Conservation (phyloP, 352 stramenopile species). For the Pythium aristosporum region DNA sequence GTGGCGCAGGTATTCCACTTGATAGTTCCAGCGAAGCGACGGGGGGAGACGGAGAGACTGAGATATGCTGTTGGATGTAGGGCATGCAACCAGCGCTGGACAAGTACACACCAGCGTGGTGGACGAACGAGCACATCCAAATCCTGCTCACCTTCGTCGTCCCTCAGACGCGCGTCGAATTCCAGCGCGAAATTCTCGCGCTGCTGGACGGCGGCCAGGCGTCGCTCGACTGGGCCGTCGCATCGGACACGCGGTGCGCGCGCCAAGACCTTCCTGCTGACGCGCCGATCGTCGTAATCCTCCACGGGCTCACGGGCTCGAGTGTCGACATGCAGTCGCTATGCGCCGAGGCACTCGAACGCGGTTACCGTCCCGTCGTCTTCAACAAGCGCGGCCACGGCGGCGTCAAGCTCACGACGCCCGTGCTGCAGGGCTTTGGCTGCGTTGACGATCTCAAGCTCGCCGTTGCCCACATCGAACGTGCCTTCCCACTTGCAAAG, state of each 20-base stretch:
- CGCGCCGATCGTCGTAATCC: conserved; percentile 58
- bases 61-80: neutral
- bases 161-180: conserved; percentile 48
- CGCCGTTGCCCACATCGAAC: conserved; percentile 52
- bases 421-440: conserved; percentile 72
- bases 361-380: conserved; percentile 73
- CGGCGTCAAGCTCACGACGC: conserved; percentile 56
- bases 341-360: conserved; percentile 56
- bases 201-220: conserved; percentile 61
- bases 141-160: conserved; percentile 69
- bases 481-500: conserved; percentile 39
- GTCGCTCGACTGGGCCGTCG: conserved; percentile 63
- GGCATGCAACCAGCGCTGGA: conserved; percentile 51
- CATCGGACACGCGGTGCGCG: conserved; percentile 27
- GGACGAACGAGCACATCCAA: conserved; percentile 71
- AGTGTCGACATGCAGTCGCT: conserved; percentile 62
- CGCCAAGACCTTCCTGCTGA: conserved; percentile 17
- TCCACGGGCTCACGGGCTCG: conserved; percentile 71
- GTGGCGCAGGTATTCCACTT: conserved; percentile 35
- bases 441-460: conserved; percentile 57
- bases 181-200: conserved; percentile 54
- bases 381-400: conserved; percentile 86
- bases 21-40: neutral
- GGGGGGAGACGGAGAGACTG: neutral
- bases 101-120: conserved; percentile 65